Base-by-base conservation (phyloP, 1,284 basidiomycete genomes). In the Cerrena zonata region DNA sequence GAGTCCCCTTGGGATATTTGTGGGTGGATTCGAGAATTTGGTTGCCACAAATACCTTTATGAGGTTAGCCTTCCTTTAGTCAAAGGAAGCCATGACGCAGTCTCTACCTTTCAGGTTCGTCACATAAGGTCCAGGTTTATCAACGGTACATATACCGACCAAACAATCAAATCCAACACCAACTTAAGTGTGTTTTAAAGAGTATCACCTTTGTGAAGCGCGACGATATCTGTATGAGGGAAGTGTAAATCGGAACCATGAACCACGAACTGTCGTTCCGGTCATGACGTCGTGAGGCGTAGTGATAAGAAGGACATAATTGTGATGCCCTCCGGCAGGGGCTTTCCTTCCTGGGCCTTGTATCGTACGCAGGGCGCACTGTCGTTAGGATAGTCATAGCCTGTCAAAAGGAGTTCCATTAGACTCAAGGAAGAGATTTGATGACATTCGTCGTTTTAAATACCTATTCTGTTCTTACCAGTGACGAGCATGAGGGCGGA, bases 81-180 rank as follows among this genome's bases (percentile, higher is more conserved):
- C 81, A 56, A 88, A 91, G 0, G 81, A 82, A 0, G 80, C 78
- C 12, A 90, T 86, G 47, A 89, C 85, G 11, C 85, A 76, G 57
- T 89, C 79, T 13, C 86, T 86, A 4, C 69, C 55, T 36, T 76
- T 70, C 48, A 87, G 65, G 46, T 81, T 79, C 41, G 64, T 80
- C 15, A 89, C 82, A 49, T 74, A 77, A 0, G 79, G 74, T 0
- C 86, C 86, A 39, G 87, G 71, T 42, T 76, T 75, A 56, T 86
- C 82, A 23, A 89, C 77, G 41, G 78, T 66, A 7, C 84, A n/a
- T n/a, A n/a, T n/a, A n/a, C n/a, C n/a, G n/a, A n/a, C 84, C 83
- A 86, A 84, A 63, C 85, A 86, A 76, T 84, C 53, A 18, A n/a
- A n/a, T n/a, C n/a, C n/a, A n/a, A 15, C 15, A 18, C 13, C 48